Conservation (phyloP, 345 rosid genomes). For the Alliaria petiolata region DNA sequence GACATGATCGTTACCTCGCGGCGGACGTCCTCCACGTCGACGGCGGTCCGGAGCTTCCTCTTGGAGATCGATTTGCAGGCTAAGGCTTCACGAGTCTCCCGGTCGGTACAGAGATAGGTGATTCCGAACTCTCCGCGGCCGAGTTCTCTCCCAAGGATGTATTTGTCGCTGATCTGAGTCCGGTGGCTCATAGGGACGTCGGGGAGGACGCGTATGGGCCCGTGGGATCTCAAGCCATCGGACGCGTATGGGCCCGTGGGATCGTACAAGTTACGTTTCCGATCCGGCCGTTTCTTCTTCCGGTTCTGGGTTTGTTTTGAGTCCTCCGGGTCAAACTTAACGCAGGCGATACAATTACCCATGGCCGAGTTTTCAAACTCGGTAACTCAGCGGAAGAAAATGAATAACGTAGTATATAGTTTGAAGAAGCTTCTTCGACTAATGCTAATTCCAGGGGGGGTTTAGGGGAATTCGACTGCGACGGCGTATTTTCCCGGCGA, state of each 20-base stretch:
- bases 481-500: conserved; percentile 11
- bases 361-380: too few species aligned
- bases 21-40: conserved; percentile 87
- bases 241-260: too few species aligned
- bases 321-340: conserved; percentile 43
- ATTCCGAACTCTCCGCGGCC: conserved; percentile 97
- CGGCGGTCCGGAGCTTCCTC: conserved; percentile 78
- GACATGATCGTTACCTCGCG: conserved; percentile 96
- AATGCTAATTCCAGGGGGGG: neutral
- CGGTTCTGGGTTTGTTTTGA: conserved; percentile 24
- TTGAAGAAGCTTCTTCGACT: neutral
- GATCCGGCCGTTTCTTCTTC: conserved; percentile 36
- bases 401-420: neutral
- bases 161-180: conserved; percentile 81
- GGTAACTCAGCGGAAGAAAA: neutral
- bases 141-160: conserved; percentile 78
- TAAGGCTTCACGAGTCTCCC: conserved; percentile 65
- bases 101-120: conserved; percentile 85
- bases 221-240: conserved; percentile 42
- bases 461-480: neutral
- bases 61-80: conserved; percentile 96
- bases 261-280: conserved; percentile 42
- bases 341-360: conserved; percentile 94
- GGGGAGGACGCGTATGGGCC: conserved; percentile 71
- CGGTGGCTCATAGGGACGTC: conserved; percentile 66